A percentile compares a stretch with the other conserved stretches of the same genome.
These are phyloP conservation scores for Exophiala lecanii-corni DNA, from an alignment of 2,329 filamentous ascomycete species.

Conservation along the genomic window DNA sequence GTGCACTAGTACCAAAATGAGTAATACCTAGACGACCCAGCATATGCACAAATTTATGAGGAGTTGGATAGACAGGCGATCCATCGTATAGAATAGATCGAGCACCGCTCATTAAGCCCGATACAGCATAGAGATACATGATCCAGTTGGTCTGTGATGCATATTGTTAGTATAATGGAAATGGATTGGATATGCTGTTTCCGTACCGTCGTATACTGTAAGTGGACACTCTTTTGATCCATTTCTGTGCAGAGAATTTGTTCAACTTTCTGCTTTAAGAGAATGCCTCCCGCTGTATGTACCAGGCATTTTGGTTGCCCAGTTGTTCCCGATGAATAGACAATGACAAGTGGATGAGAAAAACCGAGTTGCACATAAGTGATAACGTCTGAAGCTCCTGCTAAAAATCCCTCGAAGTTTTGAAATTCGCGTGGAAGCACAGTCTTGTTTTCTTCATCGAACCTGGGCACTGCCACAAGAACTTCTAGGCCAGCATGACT, in stretches of 20 bases:
- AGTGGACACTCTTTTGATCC: constrained; percentile 35
- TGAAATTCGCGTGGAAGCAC: background rate
- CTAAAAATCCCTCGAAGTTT: constrained; percentile 33
- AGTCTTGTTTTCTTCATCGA: no score
- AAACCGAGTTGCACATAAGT: constrained; percentile 64
- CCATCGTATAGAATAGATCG: constrained; percentile 71
- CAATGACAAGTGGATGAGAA: constrained; percentile 69
- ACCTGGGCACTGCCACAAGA: constrained; percentile 62
- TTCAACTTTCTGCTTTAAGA: constrained; percentile 52
- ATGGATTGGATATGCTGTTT: no score
- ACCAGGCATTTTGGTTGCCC: constrained; percentile 84
- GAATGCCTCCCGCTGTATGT: constrained; percentile 52
- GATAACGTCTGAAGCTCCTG: no score
- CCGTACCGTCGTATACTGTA: constrained; percentile 65
- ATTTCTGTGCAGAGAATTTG: constrained; percentile 44
- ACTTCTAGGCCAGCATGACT: constrained; percentile 51
- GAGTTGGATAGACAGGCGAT: constrained; percentile 3
- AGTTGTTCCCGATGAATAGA: constrained; percentile 74
- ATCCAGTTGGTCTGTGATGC: constrained; percentile 68
- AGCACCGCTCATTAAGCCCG: constrained; percentile 55
- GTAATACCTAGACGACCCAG: constrained; percentile 56
- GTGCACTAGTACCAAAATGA: constrained; percentile 67
- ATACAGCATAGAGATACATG: constrained; percentile 64
- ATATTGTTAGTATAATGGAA: background rate
- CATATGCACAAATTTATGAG: constrained; percentile 1